These are phyloP conservation scores for Kwoniella shandongensis DNA, from an alignment of 768 basidiomycete species.

Conservation along the genomic window DNA sequence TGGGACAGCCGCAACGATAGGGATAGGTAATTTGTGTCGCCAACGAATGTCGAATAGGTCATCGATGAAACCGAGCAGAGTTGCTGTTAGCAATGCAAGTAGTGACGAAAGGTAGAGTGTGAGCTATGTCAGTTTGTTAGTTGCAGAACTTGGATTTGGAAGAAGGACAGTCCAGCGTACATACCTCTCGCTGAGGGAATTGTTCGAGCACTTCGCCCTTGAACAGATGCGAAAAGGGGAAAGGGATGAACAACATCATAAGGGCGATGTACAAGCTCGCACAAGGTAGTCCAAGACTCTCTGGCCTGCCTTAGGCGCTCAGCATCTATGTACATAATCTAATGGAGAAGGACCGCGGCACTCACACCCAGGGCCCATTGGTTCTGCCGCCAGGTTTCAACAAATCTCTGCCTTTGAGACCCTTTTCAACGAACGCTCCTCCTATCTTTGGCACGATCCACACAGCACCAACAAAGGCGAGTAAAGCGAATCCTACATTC, in stretches of 20 bases:
- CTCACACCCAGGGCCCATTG: constrained; percentile 42
- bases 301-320: constrained; percentile 65
- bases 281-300: constrained; percentile 87
- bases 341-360: constrained; percentile 2
- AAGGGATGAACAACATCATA: constrained; percentile 89
- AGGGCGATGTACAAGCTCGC: constrained; percentile 83
- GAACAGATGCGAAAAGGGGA: constrained; percentile 74
- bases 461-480: constrained; percentile 74
- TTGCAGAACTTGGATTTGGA: too few species aligned
- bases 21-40: constrained; percentile 96
- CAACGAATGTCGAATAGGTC: constrained; percentile 98
- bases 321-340: not conserved
- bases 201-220: constrained; percentile 30
- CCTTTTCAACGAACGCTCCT: constrained; percentile 73
- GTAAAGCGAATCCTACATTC: constrained; percentile 76
- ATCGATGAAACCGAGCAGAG: constrained; percentile 91
- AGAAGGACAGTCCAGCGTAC: constrained; percentile 14
- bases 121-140: constrained; percentile 59
- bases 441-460: constrained; percentile 81
- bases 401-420: constrained; percentile 80
- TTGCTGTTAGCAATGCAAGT: constrained; percentile 87
- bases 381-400: constrained; percentile 64
- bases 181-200: constrained; percentile 56
- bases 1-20: constrained; percentile 91
- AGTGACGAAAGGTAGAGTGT: constrained; percentile 89